These are phyloP conservation scores for Fusarium siculi DNA, from an alignment of 2,329 filamentous ascomycete species.

Conservation along the genomic window DNA sequence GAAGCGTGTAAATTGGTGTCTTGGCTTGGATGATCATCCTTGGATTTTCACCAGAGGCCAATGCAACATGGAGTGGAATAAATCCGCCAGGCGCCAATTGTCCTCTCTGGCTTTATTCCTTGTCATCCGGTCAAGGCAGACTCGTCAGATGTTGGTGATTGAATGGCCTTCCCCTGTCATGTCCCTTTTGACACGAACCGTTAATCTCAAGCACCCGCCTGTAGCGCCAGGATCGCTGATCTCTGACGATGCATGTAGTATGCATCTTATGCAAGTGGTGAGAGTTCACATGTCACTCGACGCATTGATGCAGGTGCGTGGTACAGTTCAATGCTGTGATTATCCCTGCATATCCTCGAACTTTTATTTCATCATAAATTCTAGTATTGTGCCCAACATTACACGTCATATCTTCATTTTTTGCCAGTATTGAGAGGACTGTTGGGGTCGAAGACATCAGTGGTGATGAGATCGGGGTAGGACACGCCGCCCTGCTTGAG, in stretches of 20 bases:
- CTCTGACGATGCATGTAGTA: constrained; percentile 22
- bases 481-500: constrained; percentile 63
- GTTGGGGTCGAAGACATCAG: constrained; percentile 66
- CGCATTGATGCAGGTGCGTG: constrained; percentile 2
- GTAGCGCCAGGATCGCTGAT: constrained; percentile 33
- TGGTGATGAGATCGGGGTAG: constrained; percentile 67
- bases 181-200: constrained; percentile 39
- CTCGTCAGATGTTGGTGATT: constrained; percentile 31
- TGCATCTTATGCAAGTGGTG: constrained; percentile 10
- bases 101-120: background rate
- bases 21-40: constrained; percentile 4
- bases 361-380: background rate
- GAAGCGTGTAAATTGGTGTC: constrained; percentile 5
- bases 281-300: background rate
- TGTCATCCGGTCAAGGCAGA: constrained; percentile 16
- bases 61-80: constrained; percentile 9
- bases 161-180: constrained; percentile 20
- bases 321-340: constrained; percentile 3
- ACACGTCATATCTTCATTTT: constrained; percentile 38
- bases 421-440: constrained; percentile 71
- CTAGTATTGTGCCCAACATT: background rate
- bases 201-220: constrained; percentile 32
- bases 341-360: background rate
- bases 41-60: constrained; percentile 6
- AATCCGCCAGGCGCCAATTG: constrained; percentile 4